Evolutionary conservation across 371 early-diverging fungal genomes (phyloP).

Genomic region (Mortierella sp.): DNA sequence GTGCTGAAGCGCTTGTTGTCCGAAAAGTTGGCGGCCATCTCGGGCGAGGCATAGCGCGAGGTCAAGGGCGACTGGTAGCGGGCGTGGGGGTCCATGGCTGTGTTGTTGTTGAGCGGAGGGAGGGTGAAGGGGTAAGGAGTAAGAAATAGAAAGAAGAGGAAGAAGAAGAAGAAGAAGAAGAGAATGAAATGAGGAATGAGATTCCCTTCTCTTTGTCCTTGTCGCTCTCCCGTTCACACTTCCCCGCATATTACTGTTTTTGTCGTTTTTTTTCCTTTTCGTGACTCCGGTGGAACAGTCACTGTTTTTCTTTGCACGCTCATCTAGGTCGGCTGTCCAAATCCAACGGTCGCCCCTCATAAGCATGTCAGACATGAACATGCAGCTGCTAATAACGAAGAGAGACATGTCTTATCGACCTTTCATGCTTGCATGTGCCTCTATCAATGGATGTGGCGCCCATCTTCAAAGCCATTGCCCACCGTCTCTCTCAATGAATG

Average conservation of each 20-base stretch:
- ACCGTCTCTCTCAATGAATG: neutral
- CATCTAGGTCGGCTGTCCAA: neutral
- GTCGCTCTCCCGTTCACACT: neutral
- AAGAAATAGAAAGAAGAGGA: neutral
- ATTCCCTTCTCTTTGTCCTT: neutral
- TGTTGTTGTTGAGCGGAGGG: neutral
- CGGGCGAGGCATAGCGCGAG: conserved; percentile 96
- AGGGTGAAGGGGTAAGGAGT: neutral
- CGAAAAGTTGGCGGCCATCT: conserved; percentile 97
- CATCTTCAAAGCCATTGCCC: no score
- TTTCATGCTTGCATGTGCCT: no score
- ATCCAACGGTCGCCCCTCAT: neutral
- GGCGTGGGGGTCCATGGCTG: conserved; percentile 65
- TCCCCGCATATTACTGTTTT: conserved; percentile 13
- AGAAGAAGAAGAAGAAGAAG: neutral
- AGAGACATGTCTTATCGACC: no score
- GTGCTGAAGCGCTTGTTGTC: conserved; percentile 95
- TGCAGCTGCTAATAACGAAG: neutral
- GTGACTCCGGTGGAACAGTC: conserved; percentile 14
- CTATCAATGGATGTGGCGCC: no score
- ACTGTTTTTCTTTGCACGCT: conserved; percentile 10
- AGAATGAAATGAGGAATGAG: conserved; percentile 7
- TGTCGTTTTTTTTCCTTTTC: conserved; percentile 1
- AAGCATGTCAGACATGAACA: neutral
- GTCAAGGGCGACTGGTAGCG: conserved; percentile 95